A percentile compares a stretch with the other conserved stretches of the same genome.
These are phyloP conservation scores for Pseudozyma flocculosa DNA, from an alignment of 1,284 basidiomycete genomes.

Conservation along the genomic window DNA sequence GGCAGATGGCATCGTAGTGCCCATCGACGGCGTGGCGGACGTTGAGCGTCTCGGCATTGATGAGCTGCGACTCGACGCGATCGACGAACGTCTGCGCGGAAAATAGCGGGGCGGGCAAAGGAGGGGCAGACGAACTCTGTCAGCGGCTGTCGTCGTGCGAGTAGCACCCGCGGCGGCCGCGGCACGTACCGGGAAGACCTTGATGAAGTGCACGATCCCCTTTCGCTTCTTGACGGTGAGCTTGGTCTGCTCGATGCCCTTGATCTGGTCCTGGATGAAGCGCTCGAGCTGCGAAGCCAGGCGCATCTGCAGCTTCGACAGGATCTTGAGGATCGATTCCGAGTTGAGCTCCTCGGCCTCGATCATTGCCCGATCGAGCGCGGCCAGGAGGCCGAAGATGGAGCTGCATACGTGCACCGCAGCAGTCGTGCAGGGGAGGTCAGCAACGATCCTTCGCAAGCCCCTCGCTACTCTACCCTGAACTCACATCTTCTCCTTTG, in stretches of 20 bases:
- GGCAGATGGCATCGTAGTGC: conserved; percentile 83
- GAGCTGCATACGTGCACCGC: conserved; percentile 65
- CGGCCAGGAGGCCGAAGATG: conserved; percentile 78
- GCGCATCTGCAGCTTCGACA: conserved; percentile 75
- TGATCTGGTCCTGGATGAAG: conserved; percentile 70
- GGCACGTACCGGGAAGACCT: conserved; percentile 73
- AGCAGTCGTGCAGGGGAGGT: no score
- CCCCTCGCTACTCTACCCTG: no score
- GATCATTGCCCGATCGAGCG: conserved; percentile 73
- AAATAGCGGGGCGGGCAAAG: no score
- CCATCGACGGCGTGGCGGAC: conserved; percentile 76
- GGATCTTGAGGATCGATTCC: conserved; percentile 70
- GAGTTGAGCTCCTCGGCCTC: conserved; percentile 79
- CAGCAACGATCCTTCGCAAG: no score
- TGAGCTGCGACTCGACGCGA: conserved; percentile 82
- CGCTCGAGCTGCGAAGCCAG: conserved; percentile 32
- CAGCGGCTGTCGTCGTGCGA: background rate
- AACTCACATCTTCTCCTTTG: conserved; percentile 75
- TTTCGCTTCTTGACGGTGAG: conserved; percentile 85
- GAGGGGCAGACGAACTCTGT: no score
- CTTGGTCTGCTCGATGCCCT: conserved; percentile 76
- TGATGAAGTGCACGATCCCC: conserved; percentile 89
- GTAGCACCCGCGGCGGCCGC: no score
- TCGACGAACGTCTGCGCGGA: conserved; percentile 69
- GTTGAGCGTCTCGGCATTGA: conserved; percentile 68